phyloP scores from a whole-genome alignment of 1,284 basidiomycete genomes.

The Laetiporus sulphureus region DNA sequence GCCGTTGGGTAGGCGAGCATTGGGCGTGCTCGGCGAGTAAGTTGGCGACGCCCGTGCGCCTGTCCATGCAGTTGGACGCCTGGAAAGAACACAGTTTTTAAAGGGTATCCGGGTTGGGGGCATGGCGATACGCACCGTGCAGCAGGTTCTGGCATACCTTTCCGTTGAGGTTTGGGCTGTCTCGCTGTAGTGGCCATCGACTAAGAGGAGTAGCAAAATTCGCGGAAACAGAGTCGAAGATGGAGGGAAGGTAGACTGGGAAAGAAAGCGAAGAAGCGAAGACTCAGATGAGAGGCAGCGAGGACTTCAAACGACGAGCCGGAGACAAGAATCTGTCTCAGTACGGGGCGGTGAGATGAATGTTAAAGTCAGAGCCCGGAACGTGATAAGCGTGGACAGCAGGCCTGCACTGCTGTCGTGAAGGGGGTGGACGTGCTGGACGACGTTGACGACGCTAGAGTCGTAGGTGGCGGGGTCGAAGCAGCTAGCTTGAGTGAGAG shows the following conservation, averaged over 20 bases:
- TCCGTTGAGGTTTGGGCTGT: conserved; percentile 52
- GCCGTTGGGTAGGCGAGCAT: conserved; percentile 42
- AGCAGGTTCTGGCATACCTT: conserved; percentile 46
- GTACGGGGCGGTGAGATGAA: neutral
- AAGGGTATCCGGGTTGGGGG: conserved; percentile 7
- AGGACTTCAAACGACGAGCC: conserved; percentile 3
- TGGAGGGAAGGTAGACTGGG: conserved; percentile 4
- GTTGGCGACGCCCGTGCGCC: conserved; percentile 60
- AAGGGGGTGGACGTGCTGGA: too few species aligned
- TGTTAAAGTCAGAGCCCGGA: too few species aligned
- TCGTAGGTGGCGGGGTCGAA: too few species aligned
- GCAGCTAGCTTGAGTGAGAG: too few species aligned
- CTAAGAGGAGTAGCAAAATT: neutral
- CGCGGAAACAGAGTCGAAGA: conserved; percentile 26
- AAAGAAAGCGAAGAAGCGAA: conserved; percentile 7
- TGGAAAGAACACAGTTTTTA: conserved; percentile 24
- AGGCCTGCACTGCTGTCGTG: too few species aligned
- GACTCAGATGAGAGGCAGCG: neutral
- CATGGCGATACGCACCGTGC: conserved; percentile 40
- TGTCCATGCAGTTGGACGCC: conserved; percentile 54
- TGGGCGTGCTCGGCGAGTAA: conserved; percentile 47
- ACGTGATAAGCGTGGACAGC: too few species aligned
- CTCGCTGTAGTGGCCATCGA: conserved; percentile 57
- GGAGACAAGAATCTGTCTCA: neutral
- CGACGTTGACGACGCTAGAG: too few species aligned